Conservation (phyloP, 2,329 filamentous ascomycete genomes). For the Neopestalotiopsis sp. region DNA sequence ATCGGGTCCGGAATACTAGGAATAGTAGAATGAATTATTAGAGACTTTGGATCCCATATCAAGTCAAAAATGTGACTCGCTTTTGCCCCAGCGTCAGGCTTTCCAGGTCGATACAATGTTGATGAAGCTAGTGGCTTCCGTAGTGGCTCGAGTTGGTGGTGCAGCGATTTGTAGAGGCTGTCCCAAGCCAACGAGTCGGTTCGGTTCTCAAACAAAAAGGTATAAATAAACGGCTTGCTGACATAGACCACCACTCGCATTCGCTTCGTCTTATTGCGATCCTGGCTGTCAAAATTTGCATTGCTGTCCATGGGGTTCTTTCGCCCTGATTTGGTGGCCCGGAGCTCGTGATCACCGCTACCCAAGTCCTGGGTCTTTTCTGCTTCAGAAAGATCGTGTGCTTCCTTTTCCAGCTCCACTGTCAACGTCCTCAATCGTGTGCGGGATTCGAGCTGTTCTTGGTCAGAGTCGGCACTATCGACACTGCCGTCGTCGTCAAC, state of each 20-base stretch:
- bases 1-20: constrained; percentile 65
- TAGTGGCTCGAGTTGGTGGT: constrained; percentile 64
- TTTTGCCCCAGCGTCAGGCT: constrained; percentile 43
- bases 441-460: constrained; percentile 52
- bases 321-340: constrained; percentile 21
- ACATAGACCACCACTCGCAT: constrained; percentile 76
- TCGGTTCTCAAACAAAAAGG: constrained; percentile 70
- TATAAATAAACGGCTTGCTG: constrained; percentile 77
- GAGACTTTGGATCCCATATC: constrained; percentile 61
- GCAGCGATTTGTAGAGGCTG: constrained; percentile 63
- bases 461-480: constrained; percentile 29
- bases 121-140: constrained; percentile 61
- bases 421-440: constrained; percentile 70
- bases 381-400: constrained; percentile 44
- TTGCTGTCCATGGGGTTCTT: constrained; percentile 26
- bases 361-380: constrained; percentile 51
- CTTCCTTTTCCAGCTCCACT: constrained; percentile 61
- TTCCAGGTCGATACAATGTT: constrained; percentile 61
- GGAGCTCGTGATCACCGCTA: constrained; percentile 41
- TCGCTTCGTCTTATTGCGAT: constrained; percentile 58
- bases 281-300: constrained; percentile 48
- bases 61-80: constrained; percentile 62
- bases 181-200: constrained; percentile 63
- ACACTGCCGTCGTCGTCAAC: constrained; percentile 55
- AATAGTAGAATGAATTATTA: constrained; percentile 67